Conservation (phyloP, 2,329 filamentous ascomycete genomes). For the Shiraia bambusicola region DNA sequence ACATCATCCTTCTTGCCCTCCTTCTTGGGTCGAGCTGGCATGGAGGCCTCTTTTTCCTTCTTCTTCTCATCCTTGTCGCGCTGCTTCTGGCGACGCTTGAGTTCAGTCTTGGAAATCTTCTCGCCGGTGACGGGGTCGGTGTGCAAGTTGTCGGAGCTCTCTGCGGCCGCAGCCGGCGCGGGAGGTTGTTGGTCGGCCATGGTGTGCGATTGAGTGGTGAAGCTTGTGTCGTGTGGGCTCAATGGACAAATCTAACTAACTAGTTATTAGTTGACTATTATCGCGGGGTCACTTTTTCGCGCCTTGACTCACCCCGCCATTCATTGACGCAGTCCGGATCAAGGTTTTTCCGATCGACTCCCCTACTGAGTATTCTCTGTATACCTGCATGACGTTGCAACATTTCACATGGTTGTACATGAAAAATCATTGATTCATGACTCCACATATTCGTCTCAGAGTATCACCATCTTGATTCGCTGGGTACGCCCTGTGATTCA, state of each 20-base stretch:
- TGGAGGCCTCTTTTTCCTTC: slow-evolving; percentile 75
- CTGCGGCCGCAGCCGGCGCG: slow-evolving; percentile 29
- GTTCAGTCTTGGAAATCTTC: slow-evolving; percentile 58
- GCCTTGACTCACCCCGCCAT: slow-evolving; percentile 23
- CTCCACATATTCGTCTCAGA: too few relatives aligned
- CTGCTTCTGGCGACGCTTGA: slow-evolving; percentile 96
- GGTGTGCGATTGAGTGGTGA: slow-evolving; percentile 19
- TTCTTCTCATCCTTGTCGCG: slow-evolving; percentile 88
- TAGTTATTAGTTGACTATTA: too few relatives aligned
- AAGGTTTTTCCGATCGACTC: slow-evolving; percentile 17
- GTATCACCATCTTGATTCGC: too few relatives aligned
- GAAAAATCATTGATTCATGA: too few relatives aligned
- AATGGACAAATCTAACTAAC: slow-evolving; percentile 13
- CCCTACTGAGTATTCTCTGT: background rate
- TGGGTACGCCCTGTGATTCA: too few relatives aligned
- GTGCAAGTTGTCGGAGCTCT: slow-evolving; percentile 63
- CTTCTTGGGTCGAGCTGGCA: slow-evolving; percentile 60
- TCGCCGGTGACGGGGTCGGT: slow-evolving; percentile 94
- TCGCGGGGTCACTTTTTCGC: slow-evolving; percentile 18
- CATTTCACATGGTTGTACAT: too few relatives aligned
- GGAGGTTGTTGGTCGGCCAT: slow-evolving; percentile 38
- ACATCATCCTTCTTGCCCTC: slow-evolving; percentile 68
- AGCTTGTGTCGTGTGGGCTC: slow-evolving; percentile 21
- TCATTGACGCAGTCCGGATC: slow-evolving; percentile 10
- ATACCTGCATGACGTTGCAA: background rate